Evolutionary conservation across 176 grass and related monocot species (phyloP).

Genomic region (Zea mays): Zm-B73-REFERENCE-NAM-5.0 NC_050096.1:302066001-302066500

Average conservation of each 20-base stretch:
- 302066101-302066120: not conserved
- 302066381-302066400: not conserved
- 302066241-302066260: not conserved
- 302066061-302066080: not conserved
- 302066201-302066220: not conserved
- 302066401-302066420: not conserved
- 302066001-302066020: not conserved
- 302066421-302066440: not conserved
- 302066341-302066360: not conserved
- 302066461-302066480: not conserved
- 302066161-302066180: not conserved
- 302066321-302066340: not conserved
- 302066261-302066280: not conserved
- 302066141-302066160: not conserved
- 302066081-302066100: not conserved
- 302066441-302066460: not conserved
- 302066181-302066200: not conserved
- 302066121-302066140: not conserved
- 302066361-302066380: not conserved
- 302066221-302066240: not conserved
- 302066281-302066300: not conserved
- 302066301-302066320: not conserved
- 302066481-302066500: not conserved
- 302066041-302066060: not conserved
- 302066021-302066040: not conserved